phyloP scores from a whole-genome alignment of 306 rosid species.

The Castanopsis chinensis region DNA sequence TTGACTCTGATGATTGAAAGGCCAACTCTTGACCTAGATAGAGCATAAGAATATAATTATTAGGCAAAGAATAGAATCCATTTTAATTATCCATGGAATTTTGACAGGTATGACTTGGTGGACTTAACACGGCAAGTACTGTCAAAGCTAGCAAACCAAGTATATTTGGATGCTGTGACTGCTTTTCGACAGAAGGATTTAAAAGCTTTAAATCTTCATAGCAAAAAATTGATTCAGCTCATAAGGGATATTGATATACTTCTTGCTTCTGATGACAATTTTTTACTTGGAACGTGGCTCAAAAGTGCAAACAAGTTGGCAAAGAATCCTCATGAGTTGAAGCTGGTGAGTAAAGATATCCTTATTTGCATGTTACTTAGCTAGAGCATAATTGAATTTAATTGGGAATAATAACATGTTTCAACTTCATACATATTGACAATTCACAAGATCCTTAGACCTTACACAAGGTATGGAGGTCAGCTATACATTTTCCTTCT shows the following conservation, averaged over 20 bases:
- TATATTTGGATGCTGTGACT: constrained; percentile 54
- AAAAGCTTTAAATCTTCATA: constrained; percentile 45
- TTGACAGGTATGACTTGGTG: constrained; percentile 86
- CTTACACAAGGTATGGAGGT: background rate
- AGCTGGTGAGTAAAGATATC: constrained; percentile 50
- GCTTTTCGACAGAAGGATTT: constrained; percentile 57
- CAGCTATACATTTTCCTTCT: background rate
- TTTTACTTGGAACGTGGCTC: constrained; percentile 93
- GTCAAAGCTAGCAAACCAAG: constrained; percentile 83
- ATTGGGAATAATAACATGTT: background rate
- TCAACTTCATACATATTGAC: background rate
- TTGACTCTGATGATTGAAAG: background rate
- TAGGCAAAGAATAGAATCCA: background rate
- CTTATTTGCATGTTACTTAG: background rate
- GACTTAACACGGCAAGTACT: constrained; percentile 88
- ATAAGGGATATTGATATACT: constrained; percentile 71
- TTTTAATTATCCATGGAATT: constrained; percentile 13
- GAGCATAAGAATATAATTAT: background rate
- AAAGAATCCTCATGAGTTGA: constrained; percentile 50
- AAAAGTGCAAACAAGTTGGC: constrained; percentile 78
- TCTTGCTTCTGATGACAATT: constrained; percentile 84
- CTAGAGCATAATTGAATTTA: background rate
- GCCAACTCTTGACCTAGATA: background rate
- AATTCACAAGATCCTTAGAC: background rate
- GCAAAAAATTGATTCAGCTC: constrained; percentile 64